Conservation (phyloP, 192 early-diverging fungal species). For the Chytriomyces sp. region DNA sequence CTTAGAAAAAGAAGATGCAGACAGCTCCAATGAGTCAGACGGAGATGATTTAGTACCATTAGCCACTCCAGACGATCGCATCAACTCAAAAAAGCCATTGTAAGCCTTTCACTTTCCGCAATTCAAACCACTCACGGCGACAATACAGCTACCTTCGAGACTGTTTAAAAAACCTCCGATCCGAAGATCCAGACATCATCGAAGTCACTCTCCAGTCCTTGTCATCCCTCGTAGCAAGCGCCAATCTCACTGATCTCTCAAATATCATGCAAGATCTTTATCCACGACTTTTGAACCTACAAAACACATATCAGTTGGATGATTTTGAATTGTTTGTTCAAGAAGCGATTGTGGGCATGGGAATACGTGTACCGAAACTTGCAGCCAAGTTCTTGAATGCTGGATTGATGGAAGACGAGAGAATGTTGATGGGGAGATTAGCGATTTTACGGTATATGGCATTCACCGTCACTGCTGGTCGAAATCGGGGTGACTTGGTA, state of each 20-base stretch:
- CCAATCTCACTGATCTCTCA: constrained; percentile 5
- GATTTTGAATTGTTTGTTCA: constrained; percentile 31
- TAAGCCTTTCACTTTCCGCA: neutral
- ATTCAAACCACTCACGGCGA: neutral
- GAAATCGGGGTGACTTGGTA: constrained; percentile 3
- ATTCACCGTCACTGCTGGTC: constrained; percentile 14
- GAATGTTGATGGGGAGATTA: constrained; percentile 2
- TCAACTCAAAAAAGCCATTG: constrained; percentile 25
- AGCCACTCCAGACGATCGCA: neutral
- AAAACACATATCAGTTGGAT: constrained; percentile 23
- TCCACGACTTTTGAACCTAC: constrained; percentile 3
- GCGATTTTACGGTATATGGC: constrained; percentile 12
- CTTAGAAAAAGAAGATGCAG: neutral
- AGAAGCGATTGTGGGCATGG: constrained; percentile 12
- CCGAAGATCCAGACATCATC: constrained; percentile 18
- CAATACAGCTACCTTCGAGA: constrained; percentile 21
- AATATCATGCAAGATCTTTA: constrained; percentile 7
- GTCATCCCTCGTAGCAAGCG: neutral
- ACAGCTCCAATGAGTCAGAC: neutral
- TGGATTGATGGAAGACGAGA: constrained; percentile 7
- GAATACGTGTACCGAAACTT: constrained; percentile 12
- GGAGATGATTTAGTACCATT: constrained; percentile 19
- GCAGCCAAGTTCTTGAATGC: constrained; percentile 12
- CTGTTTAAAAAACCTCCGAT: constrained; percentile 12
- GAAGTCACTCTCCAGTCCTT: constrained; percentile 6